phyloP scores from a whole-genome alignment of 2,329 filamentous ascomycete genomes.

The Camillea tinctor region DNA sequence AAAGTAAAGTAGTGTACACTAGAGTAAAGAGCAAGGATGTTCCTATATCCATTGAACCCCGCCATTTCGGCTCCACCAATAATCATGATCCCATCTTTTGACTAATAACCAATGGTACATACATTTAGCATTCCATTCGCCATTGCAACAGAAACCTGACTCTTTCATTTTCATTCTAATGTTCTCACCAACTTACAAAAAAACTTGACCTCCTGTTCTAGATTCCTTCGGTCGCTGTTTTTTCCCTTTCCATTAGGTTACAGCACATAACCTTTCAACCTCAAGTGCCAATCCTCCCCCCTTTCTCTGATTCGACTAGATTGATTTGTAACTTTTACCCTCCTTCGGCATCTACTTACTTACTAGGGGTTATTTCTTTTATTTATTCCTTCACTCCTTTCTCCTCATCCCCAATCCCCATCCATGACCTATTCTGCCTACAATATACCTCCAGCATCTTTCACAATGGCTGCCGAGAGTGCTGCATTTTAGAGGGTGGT shows the following conservation, averaged over 20 bases:
- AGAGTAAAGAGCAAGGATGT: too few relatives aligned
- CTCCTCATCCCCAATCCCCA: too few relatives aligned
- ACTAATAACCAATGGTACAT: not conserved
- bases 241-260: not conserved
- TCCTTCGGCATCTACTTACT: too few relatives aligned
- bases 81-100: slow-evolving; percentile 4
- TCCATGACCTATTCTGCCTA: slow-evolving; percentile 12
- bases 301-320: not conserved
- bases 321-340: not conserved
- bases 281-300: not conserved
- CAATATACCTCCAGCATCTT: slow-evolving; percentile 26
- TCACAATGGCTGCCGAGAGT: slow-evolving; percentile 45
- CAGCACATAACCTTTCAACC: not conserved
- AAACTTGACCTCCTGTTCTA: slow-evolving; percentile 2
- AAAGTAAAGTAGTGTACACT: too few relatives aligned
- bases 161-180: not conserved
- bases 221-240: not conserved
- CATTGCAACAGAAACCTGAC: not conserved
- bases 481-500: slow-evolving; percentile 57
- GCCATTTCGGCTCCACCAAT: slow-evolving; percentile 1
- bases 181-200: not conserved
- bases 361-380: not conserved
- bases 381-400: not conserved
- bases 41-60: not conserved
- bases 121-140: not conserved